Percentiles rank a stretch among this genome's conserved stretches.
These are phyloP conservation scores for Diophrys sp. DNA, from an alignment of 73 alveolate species.

Conservation along the genomic window DNA sequence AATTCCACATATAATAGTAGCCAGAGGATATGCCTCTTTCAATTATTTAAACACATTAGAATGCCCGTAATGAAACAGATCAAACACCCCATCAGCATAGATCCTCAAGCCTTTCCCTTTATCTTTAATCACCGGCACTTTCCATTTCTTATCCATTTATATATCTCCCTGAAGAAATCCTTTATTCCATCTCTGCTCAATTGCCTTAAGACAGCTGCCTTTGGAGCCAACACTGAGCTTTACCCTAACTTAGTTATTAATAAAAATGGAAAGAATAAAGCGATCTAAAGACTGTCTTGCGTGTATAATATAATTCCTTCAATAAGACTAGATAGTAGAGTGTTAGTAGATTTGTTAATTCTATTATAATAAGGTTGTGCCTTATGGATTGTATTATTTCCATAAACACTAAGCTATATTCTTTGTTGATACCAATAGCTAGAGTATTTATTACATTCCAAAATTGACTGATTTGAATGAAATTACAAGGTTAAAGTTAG, in stretches of 20 bases:
- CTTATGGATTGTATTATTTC: not conserved
- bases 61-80: no score
- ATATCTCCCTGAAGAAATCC: slow-evolving; percentile 36
- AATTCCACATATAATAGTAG: no score
- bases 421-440: not conserved
- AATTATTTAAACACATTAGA: no score
- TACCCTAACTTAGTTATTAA: slow-evolving; percentile 49
- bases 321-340: not conserved
- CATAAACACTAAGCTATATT: not conserved
- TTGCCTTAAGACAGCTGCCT: slow-evolving; percentile 49
- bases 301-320: not conserved
- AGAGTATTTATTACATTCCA: no score
- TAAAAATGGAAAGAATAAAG: no score
- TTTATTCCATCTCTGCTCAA: slow-evolving; percentile 41
- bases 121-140: no score
- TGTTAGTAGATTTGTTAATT: not conserved
- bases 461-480: not conserved
- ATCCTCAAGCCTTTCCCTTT: no score
- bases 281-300: not conserved
- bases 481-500: not conserved
- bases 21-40: no score
- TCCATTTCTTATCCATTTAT: no score
- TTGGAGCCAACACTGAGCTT: slow-evolving; percentile 51
- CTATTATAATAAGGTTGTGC: not conserved
- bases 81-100: no score